Base-by-base conservation (phyloP, 345 rosid genomes). In the Brassica cretica region DNA sequence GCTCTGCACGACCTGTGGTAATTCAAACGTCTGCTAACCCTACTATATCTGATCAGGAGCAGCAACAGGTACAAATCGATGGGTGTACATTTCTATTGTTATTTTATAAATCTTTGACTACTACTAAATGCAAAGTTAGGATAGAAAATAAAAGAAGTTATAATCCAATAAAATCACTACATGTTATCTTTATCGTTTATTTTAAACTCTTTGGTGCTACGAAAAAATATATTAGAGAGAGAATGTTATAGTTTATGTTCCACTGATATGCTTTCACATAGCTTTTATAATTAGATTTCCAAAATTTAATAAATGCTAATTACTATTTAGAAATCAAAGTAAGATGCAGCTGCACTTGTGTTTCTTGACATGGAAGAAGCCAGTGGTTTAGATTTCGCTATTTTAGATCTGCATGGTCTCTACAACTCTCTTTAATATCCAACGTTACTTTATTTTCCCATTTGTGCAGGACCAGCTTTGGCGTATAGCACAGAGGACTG, bases 401-500 rank as follows among this genome's bases (percentile, higher is more conserved):
- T 35, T 64, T 25, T 69, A 63, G 56, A 51, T 30, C 60, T 59
- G 49, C 33, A 51, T 70, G 56, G 64, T 59, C 70, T 64, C 6
- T 12, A 15, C 29, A 2, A 11, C 18, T 72, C 37, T 78, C 15
- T 73, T 60, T 32, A 15, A 37, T 49, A 63, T 53, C 35, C 66
- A 27, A 74, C 44, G 49, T 59, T 35, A 41, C 63, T 61, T 15
- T 67, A 68, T 74, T 68, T 70, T 76, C 78, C 72, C 62, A 64
- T 71, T 70, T 77, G 58, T 63, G 64, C 81, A 94, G 99, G 93
- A 91, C 82, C 97, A 94, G 79, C 89, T 94, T 69, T 94, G 99
- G 99, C 94, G 91, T 64, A 84, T 89, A 81, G 97, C 98, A 55
- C 99, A 94, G 68, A 91, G 98, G 84, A 91, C 97, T 63, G 92